Percentiles rank a stretch among this genome's conserved stretches.
Evolutionary conservation across 2,329 filamentous ascomycete genomes (phyloP).

Genomic region (Fusarium brachygibbosum): DNA sequence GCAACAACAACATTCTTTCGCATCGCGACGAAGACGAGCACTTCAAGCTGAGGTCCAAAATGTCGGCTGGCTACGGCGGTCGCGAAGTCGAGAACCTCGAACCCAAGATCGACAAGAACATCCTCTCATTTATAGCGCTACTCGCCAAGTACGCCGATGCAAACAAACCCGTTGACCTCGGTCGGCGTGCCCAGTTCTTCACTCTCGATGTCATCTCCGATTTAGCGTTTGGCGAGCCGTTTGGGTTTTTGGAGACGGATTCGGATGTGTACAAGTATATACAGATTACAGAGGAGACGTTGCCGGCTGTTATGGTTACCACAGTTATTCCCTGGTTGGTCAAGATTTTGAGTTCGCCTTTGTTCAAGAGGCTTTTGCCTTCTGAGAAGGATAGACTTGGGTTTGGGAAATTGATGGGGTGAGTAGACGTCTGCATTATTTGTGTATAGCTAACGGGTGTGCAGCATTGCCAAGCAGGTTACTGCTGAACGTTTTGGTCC

Average conservation of each 20-base stretch:
- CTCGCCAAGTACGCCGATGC: conserved; percentile 23
- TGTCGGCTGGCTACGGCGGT: conserved; percentile 66
- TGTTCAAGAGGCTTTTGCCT: conserved; percentile 59
- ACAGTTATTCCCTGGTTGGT: conserved; percentile 59
- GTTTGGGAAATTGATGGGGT: conserved; percentile 61
- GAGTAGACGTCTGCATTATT: conserved; percentile 38
- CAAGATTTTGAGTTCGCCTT: conserved; percentile 56
- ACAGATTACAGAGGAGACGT: conserved; percentile 56
- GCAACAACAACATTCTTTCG: conserved; percentile 65
- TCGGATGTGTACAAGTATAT: conserved; percentile 63
- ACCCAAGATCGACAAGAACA: conserved; percentile 61
- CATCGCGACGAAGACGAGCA: conserved; percentile 61
- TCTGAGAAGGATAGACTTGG: conserved; percentile 56
- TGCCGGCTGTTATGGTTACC: conserved; percentile 61
- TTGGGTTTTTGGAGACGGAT: conserved; percentile 62
- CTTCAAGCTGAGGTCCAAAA: conserved; percentile 60
- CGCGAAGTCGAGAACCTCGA: conserved; percentile 67
- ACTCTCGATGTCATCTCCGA: conserved; percentile 68
- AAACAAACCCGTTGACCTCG: conserved; percentile 56
- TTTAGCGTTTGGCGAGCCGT: conserved; percentile 63
- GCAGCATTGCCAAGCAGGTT: conserved; percentile 49
- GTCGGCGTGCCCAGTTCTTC: conserved; percentile 63
- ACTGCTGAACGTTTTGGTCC: conserved; percentile 49
- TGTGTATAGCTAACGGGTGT: neutral
- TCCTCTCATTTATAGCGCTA: conserved; percentile 60